These are phyloP conservation scores for Neofusicoccum kwambonambiense DNA, from an alignment of 2,329 filamentous ascomycete genomes.

Conservation along the genomic window DNA sequence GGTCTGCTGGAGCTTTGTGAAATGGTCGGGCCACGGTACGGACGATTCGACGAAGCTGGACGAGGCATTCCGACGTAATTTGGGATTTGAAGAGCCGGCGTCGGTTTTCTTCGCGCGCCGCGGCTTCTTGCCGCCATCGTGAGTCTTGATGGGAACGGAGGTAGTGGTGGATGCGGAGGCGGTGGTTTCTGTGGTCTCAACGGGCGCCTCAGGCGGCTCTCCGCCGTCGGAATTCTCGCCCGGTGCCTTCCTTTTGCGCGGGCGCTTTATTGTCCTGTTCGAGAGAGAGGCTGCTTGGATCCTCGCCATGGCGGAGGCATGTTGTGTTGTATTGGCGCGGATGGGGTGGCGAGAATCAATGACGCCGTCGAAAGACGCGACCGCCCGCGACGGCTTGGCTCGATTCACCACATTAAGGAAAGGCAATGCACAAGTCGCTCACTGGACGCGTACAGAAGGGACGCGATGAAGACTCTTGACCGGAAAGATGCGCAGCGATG, in stretches of 20 bases:
- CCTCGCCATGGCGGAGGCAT: slow-evolving; percentile 32
- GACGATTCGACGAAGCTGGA: slow-evolving; percentile 52
- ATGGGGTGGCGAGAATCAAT: not conserved
- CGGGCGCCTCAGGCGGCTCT: slow-evolving; percentile 21
- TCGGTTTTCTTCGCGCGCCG: slow-evolving; percentile 43
- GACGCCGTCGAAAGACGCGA: slow-evolving; percentile 12
- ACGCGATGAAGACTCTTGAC: not conserved
- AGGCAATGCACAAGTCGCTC: not conserved
- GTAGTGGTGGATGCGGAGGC: slow-evolving; percentile 34
- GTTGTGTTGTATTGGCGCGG: not conserved
- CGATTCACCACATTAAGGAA: not conserved
- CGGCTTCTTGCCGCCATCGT: slow-evolving; percentile 57
- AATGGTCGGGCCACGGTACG: slow-evolving; percentile 70
- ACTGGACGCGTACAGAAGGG: no score
- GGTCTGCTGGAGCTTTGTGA: slow-evolving; percentile 70
- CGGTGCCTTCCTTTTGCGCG: slow-evolving; percentile 41
- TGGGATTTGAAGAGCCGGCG: slow-evolving; percentile 33
- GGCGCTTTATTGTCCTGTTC: slow-evolving; percentile 44
- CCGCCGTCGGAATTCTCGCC: slow-evolving; percentile 20
- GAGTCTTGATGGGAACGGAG: slow-evolving; percentile 55
- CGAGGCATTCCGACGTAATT: slow-evolving; percentile 44
- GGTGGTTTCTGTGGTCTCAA: slow-evolving; percentile 12
- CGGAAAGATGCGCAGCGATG: no score
- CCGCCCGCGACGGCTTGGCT: slow-evolving; percentile 5
- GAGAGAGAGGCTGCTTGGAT: slow-evolving; percentile 47